A percentile compares a stretch with the other conserved stretches of the same genome.
Evolutionary conservation across 2,329 filamentous ascomycete genomes (phyloP).

Genomic region (Ophiostoma triangulosporum): DNA sequence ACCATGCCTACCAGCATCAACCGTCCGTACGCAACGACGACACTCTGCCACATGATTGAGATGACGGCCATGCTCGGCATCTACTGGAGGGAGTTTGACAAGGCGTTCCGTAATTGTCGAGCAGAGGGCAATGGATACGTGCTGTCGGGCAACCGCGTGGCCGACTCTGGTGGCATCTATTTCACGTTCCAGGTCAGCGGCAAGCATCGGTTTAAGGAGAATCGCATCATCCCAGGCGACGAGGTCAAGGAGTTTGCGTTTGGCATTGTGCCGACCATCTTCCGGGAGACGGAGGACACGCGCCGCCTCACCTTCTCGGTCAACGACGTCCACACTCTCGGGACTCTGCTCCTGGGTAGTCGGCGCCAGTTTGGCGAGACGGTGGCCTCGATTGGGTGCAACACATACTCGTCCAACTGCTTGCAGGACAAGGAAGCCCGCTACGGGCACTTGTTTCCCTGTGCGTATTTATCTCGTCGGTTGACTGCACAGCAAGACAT

Average conservation of each 20-base stretch:
- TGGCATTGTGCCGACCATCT: constrained; percentile 42
- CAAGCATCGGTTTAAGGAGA: constrained; percentile 32
- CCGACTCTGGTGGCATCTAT: constrained; percentile 41
- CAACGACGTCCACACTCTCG: constrained; percentile 29
- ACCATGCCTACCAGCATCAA: constrained; percentile 34
- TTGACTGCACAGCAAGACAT: not conserved
- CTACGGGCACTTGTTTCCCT: constrained; percentile 36
- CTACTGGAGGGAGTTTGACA: constrained; percentile 46
- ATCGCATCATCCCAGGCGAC: constrained; percentile 39
- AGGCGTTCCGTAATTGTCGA: constrained; percentile 35
- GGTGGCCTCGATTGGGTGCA: constrained; percentile 39
- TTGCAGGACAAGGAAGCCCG: constrained; percentile 26
- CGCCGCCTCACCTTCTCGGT: constrained; percentile 25
- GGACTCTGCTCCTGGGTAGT: constrained; percentile 34
- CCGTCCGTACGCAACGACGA: constrained; percentile 39
- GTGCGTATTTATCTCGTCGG: constrained; percentile 20
- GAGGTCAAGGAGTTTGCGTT: constrained; percentile 42
- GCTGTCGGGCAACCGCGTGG: constrained; percentile 30
- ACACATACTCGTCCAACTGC: constrained; percentile 34
- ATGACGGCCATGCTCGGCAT: constrained; percentile 40
- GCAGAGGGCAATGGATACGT: constrained; percentile 43
- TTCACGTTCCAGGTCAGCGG: constrained; percentile 41
- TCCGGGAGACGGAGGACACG: constrained; percentile 25
- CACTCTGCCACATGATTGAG: constrained; percentile 42
- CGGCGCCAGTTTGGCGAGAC: constrained; percentile 37